phyloP scores from a whole-genome alignment of 179 eudicot species.

The Silene vulgaris region DNA sequence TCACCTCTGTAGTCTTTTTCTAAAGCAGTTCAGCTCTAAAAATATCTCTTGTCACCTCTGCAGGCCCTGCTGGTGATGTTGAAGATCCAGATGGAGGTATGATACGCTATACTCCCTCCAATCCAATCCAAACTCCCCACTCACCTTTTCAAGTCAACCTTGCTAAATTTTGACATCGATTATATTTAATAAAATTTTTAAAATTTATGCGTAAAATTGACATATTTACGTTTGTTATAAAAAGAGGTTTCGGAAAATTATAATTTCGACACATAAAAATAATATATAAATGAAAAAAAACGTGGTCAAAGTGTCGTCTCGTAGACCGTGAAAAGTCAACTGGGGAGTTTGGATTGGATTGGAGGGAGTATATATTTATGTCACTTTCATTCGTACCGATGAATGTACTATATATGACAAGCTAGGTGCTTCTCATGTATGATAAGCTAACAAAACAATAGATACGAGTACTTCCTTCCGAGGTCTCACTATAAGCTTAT shows the following conservation, averaged over 20 bases:
- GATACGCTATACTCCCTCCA: neutral
- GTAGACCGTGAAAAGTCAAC: too few species aligned
- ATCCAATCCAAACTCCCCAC: too few species aligned
- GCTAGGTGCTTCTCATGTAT: conserved; percentile 12
- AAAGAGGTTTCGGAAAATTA: too few species aligned
- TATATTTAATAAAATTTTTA: too few species aligned
- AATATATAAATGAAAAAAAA: too few species aligned
- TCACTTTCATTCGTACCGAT: conserved; percentile 16
- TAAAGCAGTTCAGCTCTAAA: conserved; percentile 14
- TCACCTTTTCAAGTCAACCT: too few species aligned
- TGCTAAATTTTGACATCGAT: too few species aligned
- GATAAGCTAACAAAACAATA: neutral
- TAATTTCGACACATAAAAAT: too few species aligned
- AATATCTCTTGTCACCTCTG: conserved; percentile 11
- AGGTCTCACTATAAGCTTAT: conserved; percentile 3
- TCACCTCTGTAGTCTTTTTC: neutral
- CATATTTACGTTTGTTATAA: too few species aligned
- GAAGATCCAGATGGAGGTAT: conserved; percentile 96
- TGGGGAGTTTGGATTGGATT: too few species aligned
- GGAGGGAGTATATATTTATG: neutral
- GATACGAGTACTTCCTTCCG: neutral
- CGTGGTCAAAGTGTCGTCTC: too few species aligned
- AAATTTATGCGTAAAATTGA: too few species aligned
- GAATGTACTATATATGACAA: conserved; percentile 22
- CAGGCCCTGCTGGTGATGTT: conserved; percentile 42